Percentiles rank a stretch among this genome's conserved stretches.
Conservation (phyloP, 2,329 filamentous ascomycete species). For the Botrytis galanthina region DNA sequence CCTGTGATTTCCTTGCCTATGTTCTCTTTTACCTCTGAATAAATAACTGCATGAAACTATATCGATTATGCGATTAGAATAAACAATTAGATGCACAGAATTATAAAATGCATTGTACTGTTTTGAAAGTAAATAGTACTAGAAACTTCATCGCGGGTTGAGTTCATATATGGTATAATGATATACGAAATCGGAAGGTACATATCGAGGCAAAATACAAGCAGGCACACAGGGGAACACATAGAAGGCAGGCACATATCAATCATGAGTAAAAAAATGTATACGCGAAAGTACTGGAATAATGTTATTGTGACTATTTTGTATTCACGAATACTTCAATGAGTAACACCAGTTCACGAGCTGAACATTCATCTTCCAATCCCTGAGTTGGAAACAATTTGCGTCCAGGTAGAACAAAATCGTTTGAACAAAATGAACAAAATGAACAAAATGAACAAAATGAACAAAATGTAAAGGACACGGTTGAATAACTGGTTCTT, state of each 20-base stretch:
- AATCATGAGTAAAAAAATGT: too few relatives aligned
- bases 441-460: background rate
- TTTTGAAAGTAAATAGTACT: background rate
- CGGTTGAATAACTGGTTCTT: background rate
- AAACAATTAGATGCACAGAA: fast-evolving
- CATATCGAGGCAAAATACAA: background rate
- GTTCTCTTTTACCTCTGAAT: too few relatives aligned
- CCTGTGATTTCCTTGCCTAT: background rate
- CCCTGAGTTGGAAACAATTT: too few relatives aligned
- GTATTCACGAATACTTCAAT: background rate
- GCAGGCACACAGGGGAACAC: background rate
- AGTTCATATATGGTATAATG: background rate
- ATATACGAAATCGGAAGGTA: background rate
- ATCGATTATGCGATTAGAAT: too few relatives aligned
- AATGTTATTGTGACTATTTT: background rate
- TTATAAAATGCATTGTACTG: background rate
- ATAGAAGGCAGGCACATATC: background rate
- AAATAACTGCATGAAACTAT: too few relatives aligned
- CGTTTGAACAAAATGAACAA: too few relatives aligned
- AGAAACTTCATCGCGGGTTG: background rate
- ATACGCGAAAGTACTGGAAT: background rate
- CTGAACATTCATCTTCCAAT: background rate
- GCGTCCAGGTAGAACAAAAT: too few relatives aligned
- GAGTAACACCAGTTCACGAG: too few relatives aligned
- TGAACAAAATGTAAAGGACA: background rate